These are phyloP conservation scores for Tetradesmus lagerheimii DNA, from an alignment of 139 green algal genomes.

Conservation along the genomic window DNA sequence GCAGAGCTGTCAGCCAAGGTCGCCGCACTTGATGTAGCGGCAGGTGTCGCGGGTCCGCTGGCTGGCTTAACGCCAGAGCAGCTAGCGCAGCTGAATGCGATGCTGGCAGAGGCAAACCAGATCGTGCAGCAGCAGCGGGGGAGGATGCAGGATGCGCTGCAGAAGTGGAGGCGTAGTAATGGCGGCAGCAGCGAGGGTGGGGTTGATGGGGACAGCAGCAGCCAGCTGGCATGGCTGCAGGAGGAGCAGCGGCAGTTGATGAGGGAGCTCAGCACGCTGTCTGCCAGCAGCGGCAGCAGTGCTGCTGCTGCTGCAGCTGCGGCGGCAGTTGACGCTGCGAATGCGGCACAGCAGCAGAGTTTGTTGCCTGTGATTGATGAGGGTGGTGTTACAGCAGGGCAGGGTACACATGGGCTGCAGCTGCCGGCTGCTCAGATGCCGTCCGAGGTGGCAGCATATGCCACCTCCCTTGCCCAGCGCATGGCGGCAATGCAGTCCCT, in stretches of 20 bases:
- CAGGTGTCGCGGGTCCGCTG: not conserved
- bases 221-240: conserved; percentile 24
- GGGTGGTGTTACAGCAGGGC: not conserved
- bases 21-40: conserved; percentile 16
- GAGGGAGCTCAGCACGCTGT: conserved; percentile 20
- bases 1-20: not conserved
- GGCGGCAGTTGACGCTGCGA: not conserved
- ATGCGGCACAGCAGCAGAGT: not conserved
- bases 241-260: conserved; percentile 16
- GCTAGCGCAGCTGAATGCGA: not conserved
- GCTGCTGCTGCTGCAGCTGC: not conserved
- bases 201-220: not conserved
- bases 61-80: conserved; percentile 1
- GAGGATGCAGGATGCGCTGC: not conserved
- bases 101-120: conserved; percentile 11
- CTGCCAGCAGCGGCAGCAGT: conserved; percentile 9
- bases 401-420: not conserved
- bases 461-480: not conserved
- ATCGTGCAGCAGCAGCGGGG: conserved; percentile 15
- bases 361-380: not conserved
- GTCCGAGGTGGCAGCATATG: not conserved
- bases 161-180: not conserved
- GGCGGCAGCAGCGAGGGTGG: not conserved
- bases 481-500: conserved; percentile 15
- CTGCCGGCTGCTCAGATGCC: not conserved